A percentile compares a stretch with the other conserved stretches of the same genome.
phyloP scores from a whole-genome alignment of 306 rosid species.

The Inga laurina region DNA sequence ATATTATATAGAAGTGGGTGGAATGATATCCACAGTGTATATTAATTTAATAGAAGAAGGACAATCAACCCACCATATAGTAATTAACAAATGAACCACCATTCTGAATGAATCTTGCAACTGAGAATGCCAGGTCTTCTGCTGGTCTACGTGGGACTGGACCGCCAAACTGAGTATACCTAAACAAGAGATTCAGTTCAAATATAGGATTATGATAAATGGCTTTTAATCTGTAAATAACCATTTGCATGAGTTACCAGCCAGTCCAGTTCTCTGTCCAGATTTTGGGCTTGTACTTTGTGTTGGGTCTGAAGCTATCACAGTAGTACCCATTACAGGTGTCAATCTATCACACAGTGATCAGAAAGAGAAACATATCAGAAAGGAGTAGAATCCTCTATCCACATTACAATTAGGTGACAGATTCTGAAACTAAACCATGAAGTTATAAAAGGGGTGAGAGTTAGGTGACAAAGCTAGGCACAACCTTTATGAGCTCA shows the following conservation, averaged over 20 bases:
- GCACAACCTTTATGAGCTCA: neutral
- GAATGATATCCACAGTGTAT: neutral
- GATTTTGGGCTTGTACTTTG: constrained; percentile 76
- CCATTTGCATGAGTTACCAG: constrained; percentile 57
- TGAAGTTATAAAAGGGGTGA: neutral
- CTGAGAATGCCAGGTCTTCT: constrained; percentile 83
- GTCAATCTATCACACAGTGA: constrained; percentile 60
- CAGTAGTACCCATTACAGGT: constrained; percentile 95
- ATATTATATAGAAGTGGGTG: neutral
- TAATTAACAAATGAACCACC: constrained; percentile 90
- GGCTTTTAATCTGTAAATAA: neutral
- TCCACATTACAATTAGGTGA: neutral
- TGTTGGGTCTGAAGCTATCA: constrained; percentile 79
- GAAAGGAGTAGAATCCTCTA: neutral
- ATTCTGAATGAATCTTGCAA: constrained; percentile 81
- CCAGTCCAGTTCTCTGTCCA: constrained; percentile 98
- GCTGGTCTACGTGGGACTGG: constrained; percentile 80
- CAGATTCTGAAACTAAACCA: neutral
- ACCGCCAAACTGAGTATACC: constrained; percentile 95
- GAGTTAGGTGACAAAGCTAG: neutral
- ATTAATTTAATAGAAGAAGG: neutral
- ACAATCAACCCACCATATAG: constrained; percentile 65
- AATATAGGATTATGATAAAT: neutral
- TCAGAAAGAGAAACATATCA: constrained; percentile 12
- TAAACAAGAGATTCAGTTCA: constrained; percentile 30